Base-by-base conservation (phyloP, 78 protist species). In the Polysphondylium violaceum region DNA sequence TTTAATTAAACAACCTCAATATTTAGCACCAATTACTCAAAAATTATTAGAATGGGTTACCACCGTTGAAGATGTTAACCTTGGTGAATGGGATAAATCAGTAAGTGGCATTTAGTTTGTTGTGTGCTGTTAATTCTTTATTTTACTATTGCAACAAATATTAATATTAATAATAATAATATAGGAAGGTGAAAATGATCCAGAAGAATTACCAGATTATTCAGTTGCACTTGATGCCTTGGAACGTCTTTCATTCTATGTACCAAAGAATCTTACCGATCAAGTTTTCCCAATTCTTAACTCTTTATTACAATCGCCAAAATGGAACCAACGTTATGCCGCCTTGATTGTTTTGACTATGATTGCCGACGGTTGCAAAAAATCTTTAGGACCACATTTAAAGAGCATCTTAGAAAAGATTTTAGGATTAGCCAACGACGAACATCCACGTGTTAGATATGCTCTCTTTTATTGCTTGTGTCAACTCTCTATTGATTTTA, bases 391-490 rank as follows among this genome's bases (percentile, higher is more conserved):
- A 50, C 17, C 7, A 33, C 25, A 72, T 4, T 50, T 72, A 16
- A 16, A 44, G 51, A 16, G 3, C 5, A 14, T 72, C 19, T 11
- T 72, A 38, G 41, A 65, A 29, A 33, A 35, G 29, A 56, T 77
- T 16, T 21, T 78, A 8, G 29, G 75, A 14, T n/a, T 33, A 40
- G 75, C 76, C 51, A n/a, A 65, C 19, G 99, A 98, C 69, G 93
- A 88, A 33, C 93, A 97, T 43, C 95, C 98, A 38, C 95, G 97
- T 55, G 98, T 98, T 27, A 83, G 99, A 50, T 94, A 90, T 72
- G 98, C 97, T n/a, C 72, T 96, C 47, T 86, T 95, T 87, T 93
- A 93, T 79, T 74, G 96, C 76, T 19, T 98, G 21, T 97, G 98
- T 44, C 98, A 96, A 86, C 58, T 98, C 91, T 61, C 93, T 44